phyloP scores from a whole-genome alignment of 2,329 filamentous ascomycete genomes.

The Colletotrichum lini region DNA sequence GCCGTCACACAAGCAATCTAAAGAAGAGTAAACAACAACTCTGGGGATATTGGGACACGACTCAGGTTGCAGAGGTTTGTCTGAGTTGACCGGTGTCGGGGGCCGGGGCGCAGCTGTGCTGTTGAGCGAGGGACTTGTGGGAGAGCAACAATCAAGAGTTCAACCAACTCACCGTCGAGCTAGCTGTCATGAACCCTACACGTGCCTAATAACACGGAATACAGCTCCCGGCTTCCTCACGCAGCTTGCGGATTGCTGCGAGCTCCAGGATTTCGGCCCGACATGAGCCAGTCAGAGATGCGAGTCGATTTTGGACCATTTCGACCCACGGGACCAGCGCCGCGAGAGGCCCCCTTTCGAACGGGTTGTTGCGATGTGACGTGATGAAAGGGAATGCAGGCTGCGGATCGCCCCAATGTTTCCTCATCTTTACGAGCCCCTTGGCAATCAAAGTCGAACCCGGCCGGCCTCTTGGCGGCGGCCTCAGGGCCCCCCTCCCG shows the following conservation, averaged over 20 bases:
- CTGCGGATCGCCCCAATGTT: neutral
- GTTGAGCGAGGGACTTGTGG: no score
- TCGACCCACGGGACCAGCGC: neutral
- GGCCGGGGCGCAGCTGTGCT: no score
- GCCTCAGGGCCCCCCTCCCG: neutral
- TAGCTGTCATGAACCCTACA: no score
- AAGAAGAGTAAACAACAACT: no score
- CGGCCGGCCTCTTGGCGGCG: constrained; percentile 10
- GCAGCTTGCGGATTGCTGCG: neutral
- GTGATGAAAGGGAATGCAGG: neutral
- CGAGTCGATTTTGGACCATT: no score
- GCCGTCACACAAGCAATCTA: no score
- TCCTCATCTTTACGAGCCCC: constrained; percentile 7
- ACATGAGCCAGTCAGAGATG: neutral
- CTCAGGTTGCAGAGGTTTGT: no score
- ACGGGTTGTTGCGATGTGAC: neutral
- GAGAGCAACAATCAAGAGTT: no score
- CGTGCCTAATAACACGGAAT: no score
- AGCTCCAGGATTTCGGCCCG: neutral
- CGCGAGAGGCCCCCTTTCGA: neutral
- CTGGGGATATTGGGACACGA: no score
- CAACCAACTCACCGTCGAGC: no score
- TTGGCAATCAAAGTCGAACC: constrained; percentile 9
- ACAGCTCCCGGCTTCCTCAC: neutral
- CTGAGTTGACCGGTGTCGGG: no score